Base-by-base conservation (phyloP, 2,329 filamentous ascomycete genomes). In the Alternaria triticina region DNA sequence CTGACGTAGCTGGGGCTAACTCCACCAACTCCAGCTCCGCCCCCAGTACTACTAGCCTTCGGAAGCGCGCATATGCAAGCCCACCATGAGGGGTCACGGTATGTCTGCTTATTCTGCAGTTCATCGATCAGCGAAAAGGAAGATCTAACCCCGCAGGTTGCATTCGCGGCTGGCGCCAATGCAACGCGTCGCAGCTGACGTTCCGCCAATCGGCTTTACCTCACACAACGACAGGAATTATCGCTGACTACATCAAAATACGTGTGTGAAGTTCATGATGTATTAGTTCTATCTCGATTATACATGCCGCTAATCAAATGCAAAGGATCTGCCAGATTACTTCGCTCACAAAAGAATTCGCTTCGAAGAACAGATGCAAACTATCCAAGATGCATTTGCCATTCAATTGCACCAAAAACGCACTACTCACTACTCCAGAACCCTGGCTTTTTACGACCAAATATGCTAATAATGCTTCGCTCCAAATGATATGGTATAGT, bases 401-500 rank as follows among this genome's bases (percentile, higher is more conserved):
- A 66, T 71, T 71, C 58, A 66, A 69, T 66, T 68, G 66, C 65
- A 68, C 54, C 52, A 57, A 57, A 40, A 20, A 60, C 49, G 56
- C 63, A 57, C 66, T 69, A 68, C 60, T 55, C 36, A 49, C 52
- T 66, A 59, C 59, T 57, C 57, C 59, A 54, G 36, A 63, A 50
- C 52, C 54, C 54, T 46, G 36, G 33, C 23, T 33, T 56, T 60
- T 62, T 54, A 36, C 22, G 54, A 20, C 49, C 12, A 52, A 52
- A 17, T 62, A 65, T 65, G 65, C 61, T 67, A 71, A 62, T 27
- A 70, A 71, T 71, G 66, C 67, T 69, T 61, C 65, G 58, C 60
- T 59, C 40, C 62, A 66, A 74, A 62, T 58, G 72, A 77, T 74
- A 64, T 77, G 74, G 73, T 75, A 75, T 76, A 73, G 69, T 66